Conservation (phyloP, 2,329 filamentous ascomycete species). For the Eurotiales sp. region DNA sequence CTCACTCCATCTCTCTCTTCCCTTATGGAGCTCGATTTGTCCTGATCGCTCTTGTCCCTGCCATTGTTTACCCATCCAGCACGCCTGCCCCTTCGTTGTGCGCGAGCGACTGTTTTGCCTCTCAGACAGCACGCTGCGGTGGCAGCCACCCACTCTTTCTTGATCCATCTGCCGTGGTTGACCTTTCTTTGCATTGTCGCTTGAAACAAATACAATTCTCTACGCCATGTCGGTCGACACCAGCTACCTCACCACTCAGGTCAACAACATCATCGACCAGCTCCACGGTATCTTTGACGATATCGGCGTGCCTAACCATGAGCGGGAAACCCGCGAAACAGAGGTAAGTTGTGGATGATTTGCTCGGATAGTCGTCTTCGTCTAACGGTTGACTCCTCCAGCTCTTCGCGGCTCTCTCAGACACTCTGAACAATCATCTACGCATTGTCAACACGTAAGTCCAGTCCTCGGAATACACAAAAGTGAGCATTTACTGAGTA, state of each 20-base stretch:
- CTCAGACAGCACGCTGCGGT: conserved; percentile 11
- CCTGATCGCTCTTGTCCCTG: background rate
- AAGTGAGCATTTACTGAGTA: background rate
- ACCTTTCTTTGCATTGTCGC: background rate
- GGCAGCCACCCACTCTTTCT: conserved; percentile 5
- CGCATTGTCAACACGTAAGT: conserved; percentile 68
- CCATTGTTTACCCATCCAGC: background rate
- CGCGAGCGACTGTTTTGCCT: conserved; percentile 12
- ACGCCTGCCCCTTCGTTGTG: conserved; percentile 1
- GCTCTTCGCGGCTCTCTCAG: conserved; percentile 89
- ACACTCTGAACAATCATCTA: conserved; percentile 87
- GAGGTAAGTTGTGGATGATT: conserved; percentile 61
- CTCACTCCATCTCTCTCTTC: too few relatives aligned
- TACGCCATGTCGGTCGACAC: conserved; percentile 67
- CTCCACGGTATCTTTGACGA: conserved; percentile 95
- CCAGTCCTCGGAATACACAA: background rate
- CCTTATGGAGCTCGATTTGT: conserved; percentile 8
- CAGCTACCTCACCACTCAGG: conserved; percentile 88
- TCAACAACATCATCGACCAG: conserved; percentile 88
- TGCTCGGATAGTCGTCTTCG: background rate
- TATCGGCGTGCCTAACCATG: conserved; percentile 90
- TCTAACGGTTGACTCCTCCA: conserved; percentile 36
- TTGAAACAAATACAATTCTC: background rate
- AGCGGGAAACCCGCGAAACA: conserved; percentile 82
- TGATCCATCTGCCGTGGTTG: too few relatives aligned